Evolutionary conservation across 179 eudicot genomes (phyloP).

Genomic region (Amaranthus tricolor): DNA sequence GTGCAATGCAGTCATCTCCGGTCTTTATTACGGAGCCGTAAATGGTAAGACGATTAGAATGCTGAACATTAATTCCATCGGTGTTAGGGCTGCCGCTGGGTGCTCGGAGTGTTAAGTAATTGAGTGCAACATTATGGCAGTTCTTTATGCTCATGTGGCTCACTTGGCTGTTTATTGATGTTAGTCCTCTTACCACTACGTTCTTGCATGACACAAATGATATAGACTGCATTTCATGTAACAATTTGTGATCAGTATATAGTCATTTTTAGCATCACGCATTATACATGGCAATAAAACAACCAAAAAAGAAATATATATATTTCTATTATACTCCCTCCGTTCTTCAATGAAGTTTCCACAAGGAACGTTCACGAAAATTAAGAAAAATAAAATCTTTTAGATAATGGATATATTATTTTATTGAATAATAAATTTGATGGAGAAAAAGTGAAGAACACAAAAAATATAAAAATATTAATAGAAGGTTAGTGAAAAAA

Average conservation of each 20-base stretch:
- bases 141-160: slow-evolving; percentile 40
- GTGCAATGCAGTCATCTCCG: slow-evolving; percentile 63
- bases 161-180: slow-evolving; percentile 45
- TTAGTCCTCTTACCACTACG: slow-evolving; percentile 37
- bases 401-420: too few relatives aligned
- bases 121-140: slow-evolving; percentile 41
- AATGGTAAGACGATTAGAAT: slow-evolving; percentile 38
- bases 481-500: too few relatives aligned
- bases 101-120: slow-evolving; percentile 36
- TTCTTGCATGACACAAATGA: slow-evolving; percentile 34
- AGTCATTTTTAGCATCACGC: too few relatives aligned
- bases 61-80: slow-evolving; percentile 55
- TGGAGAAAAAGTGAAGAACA: too few relatives aligned
- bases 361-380: too few relatives aligned
- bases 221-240: slow-evolving; percentile 34
- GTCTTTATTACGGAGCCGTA: slow-evolving; percentile 32
- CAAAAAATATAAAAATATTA: too few relatives aligned
- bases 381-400: too few relatives aligned
- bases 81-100: slow-evolving; percentile 66
- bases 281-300: neutral
- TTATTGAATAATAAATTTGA: too few relatives aligned
- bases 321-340: too few relatives aligned
- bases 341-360: too few relatives aligned
- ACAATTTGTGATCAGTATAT: too few relatives aligned
- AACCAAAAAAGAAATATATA: neutral